Conservation (phyloP, 352 stramenopile species). For the Globisporangium spiculum region DNA sequence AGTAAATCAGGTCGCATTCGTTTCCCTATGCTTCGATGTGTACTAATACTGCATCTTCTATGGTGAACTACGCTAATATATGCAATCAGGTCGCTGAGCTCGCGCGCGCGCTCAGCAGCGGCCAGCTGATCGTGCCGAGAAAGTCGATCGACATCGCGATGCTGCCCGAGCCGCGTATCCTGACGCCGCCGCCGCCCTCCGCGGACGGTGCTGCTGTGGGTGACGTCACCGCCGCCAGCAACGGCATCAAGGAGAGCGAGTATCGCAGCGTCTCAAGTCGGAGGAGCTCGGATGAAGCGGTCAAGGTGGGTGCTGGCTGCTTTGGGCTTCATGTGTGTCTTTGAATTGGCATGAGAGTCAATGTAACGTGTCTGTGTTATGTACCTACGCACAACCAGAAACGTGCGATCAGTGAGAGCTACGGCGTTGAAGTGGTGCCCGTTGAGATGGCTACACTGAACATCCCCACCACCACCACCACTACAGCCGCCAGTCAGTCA, state of each 20-base stretch:
- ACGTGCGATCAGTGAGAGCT: constrained; percentile 9
- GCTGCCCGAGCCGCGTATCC: constrained; percentile 8
- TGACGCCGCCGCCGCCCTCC: background rate
- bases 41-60: background rate
- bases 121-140: constrained; percentile 4
- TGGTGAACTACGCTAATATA: background rate
- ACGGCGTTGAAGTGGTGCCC: constrained; percentile 2
- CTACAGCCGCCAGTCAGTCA: background rate
- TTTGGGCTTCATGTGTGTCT: background rate
- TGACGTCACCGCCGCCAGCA: background rate
- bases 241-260: background rate
- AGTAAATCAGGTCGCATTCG: background rate
- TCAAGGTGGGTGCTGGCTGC: background rate
- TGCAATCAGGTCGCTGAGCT: background rate
- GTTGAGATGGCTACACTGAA: constrained; percentile 6
- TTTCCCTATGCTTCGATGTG: background rate
- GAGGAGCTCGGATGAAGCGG: background rate
- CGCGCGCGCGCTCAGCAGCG: background rate
- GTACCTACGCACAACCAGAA: background rate
- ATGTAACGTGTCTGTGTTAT: background rate
- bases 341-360: background rate
- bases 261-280: background rate
- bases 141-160: constrained; percentile 22
- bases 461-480: too few species aligned
- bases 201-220: background rate